Evolutionary conservation across 106 monocot genomes (phyloP).

Genomic region (Acanthochlamys bracteata): DNA sequence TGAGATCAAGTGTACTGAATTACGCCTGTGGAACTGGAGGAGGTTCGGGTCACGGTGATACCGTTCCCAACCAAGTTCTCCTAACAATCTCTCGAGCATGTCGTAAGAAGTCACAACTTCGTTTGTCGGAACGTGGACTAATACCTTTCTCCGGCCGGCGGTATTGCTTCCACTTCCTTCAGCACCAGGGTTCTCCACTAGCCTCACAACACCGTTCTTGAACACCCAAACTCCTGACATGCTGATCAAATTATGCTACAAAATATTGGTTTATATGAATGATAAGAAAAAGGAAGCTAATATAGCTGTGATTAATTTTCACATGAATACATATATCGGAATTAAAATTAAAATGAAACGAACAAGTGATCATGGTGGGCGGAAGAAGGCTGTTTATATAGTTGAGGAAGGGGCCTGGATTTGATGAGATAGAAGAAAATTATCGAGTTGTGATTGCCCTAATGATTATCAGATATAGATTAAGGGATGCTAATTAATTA

Average conservation of each 20-base stretch:
- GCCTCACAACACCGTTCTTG: slow-evolving; percentile 40
- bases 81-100: slow-evolving; percentile 38
- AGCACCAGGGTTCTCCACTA: slow-evolving; percentile 21
- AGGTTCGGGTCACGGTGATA: slow-evolving; percentile 28
- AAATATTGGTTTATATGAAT: too few species aligned
- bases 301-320: too few species aligned
- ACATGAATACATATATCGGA: too few species aligned
- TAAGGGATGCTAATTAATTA: too few species aligned
- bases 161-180: neutral
- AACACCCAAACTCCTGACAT: slow-evolving; percentile 72
- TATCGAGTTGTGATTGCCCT: too few species aligned
- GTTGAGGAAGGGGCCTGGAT: too few species aligned
- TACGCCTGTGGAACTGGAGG: slow-evolving; percentile 58
- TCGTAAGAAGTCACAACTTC: slow-evolving; percentile 51
- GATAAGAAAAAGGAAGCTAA: too few species aligned
- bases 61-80: slow-evolving; percentile 48
- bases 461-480: too few species aligned
- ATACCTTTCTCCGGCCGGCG: slow-evolving; percentile 26
- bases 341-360: too few species aligned
- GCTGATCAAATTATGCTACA: neutral
- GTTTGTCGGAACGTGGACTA: slow-evolving; percentile 46
- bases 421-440: too few species aligned
- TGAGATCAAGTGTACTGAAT: slow-evolving; percentile 57
- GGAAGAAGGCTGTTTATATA: too few species aligned
- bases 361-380: too few species aligned